Base-by-base conservation (phyloP, 345 rosid genomes). In the Gossypium herbaceum region DNA sequence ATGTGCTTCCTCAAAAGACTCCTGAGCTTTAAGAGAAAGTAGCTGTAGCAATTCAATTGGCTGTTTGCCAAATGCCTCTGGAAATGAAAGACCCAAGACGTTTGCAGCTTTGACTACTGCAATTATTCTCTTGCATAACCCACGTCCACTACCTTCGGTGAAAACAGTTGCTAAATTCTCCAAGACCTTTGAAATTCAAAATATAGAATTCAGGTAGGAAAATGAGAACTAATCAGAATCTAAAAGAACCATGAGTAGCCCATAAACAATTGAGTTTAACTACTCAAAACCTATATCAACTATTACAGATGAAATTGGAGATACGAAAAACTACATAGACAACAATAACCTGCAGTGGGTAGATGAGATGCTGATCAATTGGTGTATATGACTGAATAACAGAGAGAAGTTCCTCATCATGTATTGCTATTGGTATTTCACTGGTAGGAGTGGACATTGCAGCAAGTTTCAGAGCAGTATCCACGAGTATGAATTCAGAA, bases 21-120 rank as follows among this genome's bases (percentile, higher is more conserved):
- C 99, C 76, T 93, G 99, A 74, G 98, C 99, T 87, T 95, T 95
- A 77, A 93, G 98, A 73, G 98, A 91, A 77, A 93, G 98, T 77
- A 95, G 88, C 79, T 91, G 96, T 13, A 93, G 89, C 83, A 95
- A 78, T 79, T 95, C 97, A 81, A 88, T 71, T 20, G 98, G 97
- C 79, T 90, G 96, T 85, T 91, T 93, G 61, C 81, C 88, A 82
- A 91, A 95, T 61, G 99, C 98, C 86, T 95, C 99, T 1, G 82
- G 87, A 79, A 95, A 93, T 76, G 88, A 77, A 80, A 95, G 87
- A 62, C 97, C 97, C 75, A 95, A 83, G 73, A 89, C 82, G 77
- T 93, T 93, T 77, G 98, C 97, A 79, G 93, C 88, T 84, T 86
- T 95, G 68, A 85, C 91, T 71, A 95, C 90, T 71, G 98, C 91